Conservation (phyloP, 768 basidiomycete genomes). For the Pholiota conissans region DNA sequence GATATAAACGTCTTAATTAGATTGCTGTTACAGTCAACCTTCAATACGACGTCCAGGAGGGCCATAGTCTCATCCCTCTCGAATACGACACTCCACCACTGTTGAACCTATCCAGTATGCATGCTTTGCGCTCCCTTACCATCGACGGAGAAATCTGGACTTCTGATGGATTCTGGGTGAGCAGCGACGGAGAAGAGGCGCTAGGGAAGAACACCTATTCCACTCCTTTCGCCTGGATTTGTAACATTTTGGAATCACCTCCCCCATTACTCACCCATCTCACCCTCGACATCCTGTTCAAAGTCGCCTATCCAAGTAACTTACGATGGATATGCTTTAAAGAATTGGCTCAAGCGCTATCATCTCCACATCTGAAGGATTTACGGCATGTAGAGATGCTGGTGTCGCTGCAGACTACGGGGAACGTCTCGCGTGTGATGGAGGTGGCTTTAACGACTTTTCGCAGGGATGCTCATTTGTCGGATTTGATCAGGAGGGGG, state of each 20-base stretch:
- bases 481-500: background rate
- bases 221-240: conserved; percentile 9
- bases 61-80: background rate
- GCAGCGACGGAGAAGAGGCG: conserved; percentile 5
- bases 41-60: background rate
- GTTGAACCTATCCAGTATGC: conserved; percentile 3
- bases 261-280: conserved; percentile 2
- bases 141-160: conserved; percentile 2
- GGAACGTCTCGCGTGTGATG: background rate
- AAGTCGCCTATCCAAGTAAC: background rate
- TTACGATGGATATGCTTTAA: background rate
- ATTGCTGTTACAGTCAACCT: background rate
- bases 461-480: conserved; percentile 1
- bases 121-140: background rate
- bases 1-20: background rate
- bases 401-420: background rate
- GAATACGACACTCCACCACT: background rate
- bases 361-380: background rate
- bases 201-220: conserved; percentile 4
- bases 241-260: background rate
- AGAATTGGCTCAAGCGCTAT: conserved; percentile 4
- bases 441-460: background rate
- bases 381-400: background rate
- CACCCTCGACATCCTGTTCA: conserved; percentile 7
- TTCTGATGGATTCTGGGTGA: conserved; percentile 5